phyloP scores from a whole-genome alignment of 169 alveolate species.

The Plasmodium inui region DNA sequence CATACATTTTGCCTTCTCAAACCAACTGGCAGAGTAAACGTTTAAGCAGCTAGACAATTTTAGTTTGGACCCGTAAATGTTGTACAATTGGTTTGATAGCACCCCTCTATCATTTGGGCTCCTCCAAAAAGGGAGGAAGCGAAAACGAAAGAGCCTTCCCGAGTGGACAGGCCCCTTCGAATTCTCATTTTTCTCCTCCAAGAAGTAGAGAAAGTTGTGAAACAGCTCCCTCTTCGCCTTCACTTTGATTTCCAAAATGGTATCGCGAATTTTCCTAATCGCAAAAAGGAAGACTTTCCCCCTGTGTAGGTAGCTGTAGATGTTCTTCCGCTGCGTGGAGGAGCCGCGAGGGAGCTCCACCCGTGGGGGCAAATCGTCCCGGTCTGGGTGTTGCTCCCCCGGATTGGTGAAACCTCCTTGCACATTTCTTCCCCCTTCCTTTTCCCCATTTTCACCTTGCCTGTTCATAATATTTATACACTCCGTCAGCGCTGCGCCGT shows the following conservation, averaged over 20 bases:
- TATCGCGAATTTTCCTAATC: slow-evolving; percentile 29
- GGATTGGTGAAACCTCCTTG: not conserved
- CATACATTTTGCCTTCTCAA: slow-evolving; percentile 42
- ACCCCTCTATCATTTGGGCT: not conserved
- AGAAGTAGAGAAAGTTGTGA: slow-evolving; percentile 63
- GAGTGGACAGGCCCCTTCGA: not conserved
- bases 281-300: slow-evolving; percentile 43
- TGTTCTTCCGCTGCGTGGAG: slow-evolving; percentile 17
- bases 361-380: not conserved
- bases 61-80: slow-evolving; percentile 40
- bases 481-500: slow-evolving; percentile 13
- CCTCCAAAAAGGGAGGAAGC: slow-evolving; percentile 10
- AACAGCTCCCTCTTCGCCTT: slow-evolving; percentile 39
- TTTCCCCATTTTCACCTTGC: not conserved
- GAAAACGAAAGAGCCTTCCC: not conserved
- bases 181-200: not conserved
- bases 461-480: slow-evolving; percentile 24
- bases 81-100: slow-evolving; percentile 30
- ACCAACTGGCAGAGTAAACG: slow-evolving; percentile 16
- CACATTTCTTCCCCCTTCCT: not conserved
- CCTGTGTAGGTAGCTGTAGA: slow-evolving; percentile 46
- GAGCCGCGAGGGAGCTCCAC: not conserved
- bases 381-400: not conserved
- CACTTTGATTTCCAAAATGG: slow-evolving; percentile 41
- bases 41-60: slow-evolving; percentile 47